Evolutionary conservation across 2,329 filamentous ascomycete species (phyloP).

Genomic region (Corinectria fuckeliana): DNA sequence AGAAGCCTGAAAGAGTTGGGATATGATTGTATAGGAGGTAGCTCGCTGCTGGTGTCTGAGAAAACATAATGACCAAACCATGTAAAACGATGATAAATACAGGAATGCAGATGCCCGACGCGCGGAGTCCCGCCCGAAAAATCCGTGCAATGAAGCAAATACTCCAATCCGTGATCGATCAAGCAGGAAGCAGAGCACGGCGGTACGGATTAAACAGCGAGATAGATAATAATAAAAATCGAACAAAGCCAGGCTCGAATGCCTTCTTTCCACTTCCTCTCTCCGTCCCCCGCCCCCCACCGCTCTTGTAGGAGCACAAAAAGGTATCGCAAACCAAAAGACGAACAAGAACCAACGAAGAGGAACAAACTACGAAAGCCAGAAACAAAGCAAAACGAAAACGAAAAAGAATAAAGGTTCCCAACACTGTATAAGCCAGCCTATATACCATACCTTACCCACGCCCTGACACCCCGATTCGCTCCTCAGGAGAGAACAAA

Average conservation of each 20-base stretch:
- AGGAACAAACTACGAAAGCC: constrained; percentile 26
- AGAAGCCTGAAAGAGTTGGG: constrained; percentile 14
- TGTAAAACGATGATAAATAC: constrained; percentile 37
- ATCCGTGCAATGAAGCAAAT: constrained; percentile 13
- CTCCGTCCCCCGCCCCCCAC: constrained; percentile 18
- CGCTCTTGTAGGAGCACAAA: constrained; percentile 5
- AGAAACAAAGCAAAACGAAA: constrained; percentile 21
- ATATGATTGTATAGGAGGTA: constrained; percentile 27
- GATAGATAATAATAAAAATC: constrained; percentile 6
- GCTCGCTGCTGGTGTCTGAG: constrained; percentile 40
- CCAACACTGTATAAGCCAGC: constrained; percentile 33
- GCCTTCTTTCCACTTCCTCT: constrained; percentile 18
- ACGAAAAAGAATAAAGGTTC: constrained; percentile 15
- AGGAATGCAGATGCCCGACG: constrained; percentile 26
- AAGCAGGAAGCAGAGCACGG: constrained; percentile 9
- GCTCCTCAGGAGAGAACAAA: constrained; percentile 11
- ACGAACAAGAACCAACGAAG: constrained; percentile 25
- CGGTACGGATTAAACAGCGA: constrained; percentile 16
- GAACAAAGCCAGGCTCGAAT: neutral
- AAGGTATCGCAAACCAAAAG: constrained; percentile 37
- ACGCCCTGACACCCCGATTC: constrained; percentile 27
- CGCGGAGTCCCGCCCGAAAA: constrained; percentile 22
- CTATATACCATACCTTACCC: constrained; percentile 26
- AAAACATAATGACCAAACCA: constrained; percentile 35
- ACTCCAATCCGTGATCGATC: constrained; percentile 15